Percentiles rank a stretch among this genome's conserved stretches.
phyloP scores from a whole-genome alignment of 2,329 filamentous ascomycete genomes.

The Grosmannia penicillata region DNA sequence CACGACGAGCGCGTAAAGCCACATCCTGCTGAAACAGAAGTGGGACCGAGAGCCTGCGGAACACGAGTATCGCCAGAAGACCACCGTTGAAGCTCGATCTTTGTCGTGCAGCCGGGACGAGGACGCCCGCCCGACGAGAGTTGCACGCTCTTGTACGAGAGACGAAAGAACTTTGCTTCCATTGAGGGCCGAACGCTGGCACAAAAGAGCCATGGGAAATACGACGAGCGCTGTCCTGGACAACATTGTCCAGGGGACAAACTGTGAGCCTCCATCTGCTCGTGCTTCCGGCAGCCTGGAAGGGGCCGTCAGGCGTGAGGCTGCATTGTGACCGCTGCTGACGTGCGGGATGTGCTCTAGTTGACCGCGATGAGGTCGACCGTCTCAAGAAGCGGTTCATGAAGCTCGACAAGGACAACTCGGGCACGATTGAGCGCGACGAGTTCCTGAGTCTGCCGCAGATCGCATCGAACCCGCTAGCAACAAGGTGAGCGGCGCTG shows the following conservation, averaged over 20 bases:
- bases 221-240: slow-evolving; percentile 66
- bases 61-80: too few species aligned
- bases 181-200: not conserved
- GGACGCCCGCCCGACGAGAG: too few species aligned
- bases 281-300: too few species aligned
- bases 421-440: slow-evolving; percentile 94
- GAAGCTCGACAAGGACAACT: slow-evolving; percentile 99
- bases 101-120: too few species aligned
- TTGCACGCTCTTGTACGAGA: not conserved
- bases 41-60: too few species aligned
- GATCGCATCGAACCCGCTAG: slow-evolving; percentile 93
- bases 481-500: slow-evolving; percentile 54
- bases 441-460: slow-evolving; percentile 95
- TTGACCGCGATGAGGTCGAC: slow-evolving; percentile 95
- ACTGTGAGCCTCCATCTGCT: slow-evolving; percentile 54
- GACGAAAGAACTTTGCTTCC: not conserved
- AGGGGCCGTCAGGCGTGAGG: too few species aligned
- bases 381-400: slow-evolving; percentile 93
- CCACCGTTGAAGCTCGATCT: too few species aligned
- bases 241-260: slow-evolving; percentile 90
- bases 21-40: too few species aligned
- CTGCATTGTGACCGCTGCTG: not conserved
- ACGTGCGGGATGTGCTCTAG: slow-evolving; percentile 33
- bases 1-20: too few species aligned
- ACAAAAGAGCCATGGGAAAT: slow-evolving; percentile 49